Evolutionary conservation across 345 rosid species (phyloP).

Genomic region (Crucihimalaya himalaica): DNA sequence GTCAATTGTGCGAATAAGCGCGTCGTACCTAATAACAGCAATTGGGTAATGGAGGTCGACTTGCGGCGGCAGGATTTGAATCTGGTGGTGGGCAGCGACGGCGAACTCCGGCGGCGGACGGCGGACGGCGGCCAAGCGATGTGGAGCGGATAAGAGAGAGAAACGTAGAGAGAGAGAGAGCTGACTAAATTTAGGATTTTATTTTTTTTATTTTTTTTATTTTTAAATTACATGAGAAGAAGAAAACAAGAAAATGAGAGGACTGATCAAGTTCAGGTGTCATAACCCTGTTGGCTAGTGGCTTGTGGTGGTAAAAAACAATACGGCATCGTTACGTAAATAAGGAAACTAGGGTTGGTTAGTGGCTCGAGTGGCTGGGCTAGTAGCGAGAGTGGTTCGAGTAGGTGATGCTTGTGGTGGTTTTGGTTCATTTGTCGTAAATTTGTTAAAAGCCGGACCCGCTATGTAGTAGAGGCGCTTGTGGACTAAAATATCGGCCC

Average conservation of each 20-base stretch:
- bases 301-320: not conserved
- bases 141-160: constrained; percentile 34
- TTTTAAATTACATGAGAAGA: too few species aligned
- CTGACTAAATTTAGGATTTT: not conserved
- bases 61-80: not conserved
- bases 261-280: constrained; percentile 28
- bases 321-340: constrained; percentile 4
- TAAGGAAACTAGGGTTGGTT: not conserved
- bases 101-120: constrained; percentile 25
- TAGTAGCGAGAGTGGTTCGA: not conserved
- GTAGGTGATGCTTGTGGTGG: not conserved
- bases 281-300: not conserved
- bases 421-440: not conserved
- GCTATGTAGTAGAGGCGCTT: not conserved
- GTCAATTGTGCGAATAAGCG: constrained; percentile 12
- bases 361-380: not conserved
- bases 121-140: constrained; percentile 20
- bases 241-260: constrained; percentile 16
- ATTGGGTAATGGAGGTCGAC: not conserved
- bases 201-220: not conserved
- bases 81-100: constrained; percentile 20
- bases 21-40: not conserved
- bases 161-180: not conserved
- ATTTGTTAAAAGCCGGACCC: not conserved
- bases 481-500: not conserved